These are phyloP conservation scores for Intubia oerlemansii DNA, from an alignment of 2,329 filamentous ascomycete genomes.

Conservation along the genomic window DNA sequence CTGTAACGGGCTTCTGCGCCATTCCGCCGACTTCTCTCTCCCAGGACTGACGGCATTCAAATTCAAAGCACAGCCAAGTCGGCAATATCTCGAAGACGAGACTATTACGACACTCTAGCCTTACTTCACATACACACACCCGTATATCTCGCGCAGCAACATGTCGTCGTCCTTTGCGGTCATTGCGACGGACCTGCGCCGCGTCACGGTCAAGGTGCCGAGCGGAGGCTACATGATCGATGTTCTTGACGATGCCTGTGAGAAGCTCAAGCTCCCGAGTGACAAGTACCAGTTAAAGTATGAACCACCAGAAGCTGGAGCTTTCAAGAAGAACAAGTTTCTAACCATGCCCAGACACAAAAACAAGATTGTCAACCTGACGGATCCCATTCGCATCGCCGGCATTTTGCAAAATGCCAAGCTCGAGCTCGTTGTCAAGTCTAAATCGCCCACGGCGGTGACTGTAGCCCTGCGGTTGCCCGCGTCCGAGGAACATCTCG, in stretches of 20 bases:
- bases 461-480: conserved; percentile 79
- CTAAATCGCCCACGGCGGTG: conserved; percentile 66
- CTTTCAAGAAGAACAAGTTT: not conserved
- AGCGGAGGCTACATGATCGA: conserved; percentile 67
- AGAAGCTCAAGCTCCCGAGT: conserved; percentile 52
- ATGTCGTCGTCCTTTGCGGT: conserved; percentile 84
- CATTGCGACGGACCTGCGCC: conserved; percentile 57
- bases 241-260: conserved; percentile 70
- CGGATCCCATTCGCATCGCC: conserved; percentile 62
- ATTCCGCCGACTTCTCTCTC: too few species aligned
- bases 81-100: too few species aligned
- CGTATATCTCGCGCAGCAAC: conserved; percentile 49
- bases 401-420: conserved; percentile 73
- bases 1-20: too few species aligned
- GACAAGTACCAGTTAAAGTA: conserved; percentile 69
- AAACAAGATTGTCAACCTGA: conserved; percentile 71
- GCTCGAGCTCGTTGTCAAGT: conserved; percentile 74
- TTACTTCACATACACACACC: too few species aligned
- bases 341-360: conserved; percentile 39
- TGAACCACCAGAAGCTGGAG: conserved; percentile 6
- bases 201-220: conserved; percentile 63
- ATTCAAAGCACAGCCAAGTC: too few species aligned
- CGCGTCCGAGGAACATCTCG: conserved; percentile 37
- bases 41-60: too few species aligned
- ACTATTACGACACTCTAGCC: too few species aligned